Base-by-base conservation (phyloP, 2,329 filamentous ascomycete genomes). In the Pseudogymnoascus sp. region DNA sequence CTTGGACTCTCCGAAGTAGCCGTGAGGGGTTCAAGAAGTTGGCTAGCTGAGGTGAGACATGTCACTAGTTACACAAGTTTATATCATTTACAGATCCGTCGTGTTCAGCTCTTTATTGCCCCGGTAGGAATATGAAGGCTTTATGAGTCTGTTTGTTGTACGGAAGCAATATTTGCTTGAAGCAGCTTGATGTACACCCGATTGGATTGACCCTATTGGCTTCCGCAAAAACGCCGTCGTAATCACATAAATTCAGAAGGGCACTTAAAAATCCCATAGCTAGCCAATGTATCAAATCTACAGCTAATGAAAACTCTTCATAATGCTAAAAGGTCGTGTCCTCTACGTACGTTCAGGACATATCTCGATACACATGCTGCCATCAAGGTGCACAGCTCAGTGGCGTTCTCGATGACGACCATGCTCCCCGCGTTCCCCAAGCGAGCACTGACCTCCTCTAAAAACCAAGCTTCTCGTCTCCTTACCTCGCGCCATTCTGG, bases 21-120 rank as follows among this genome's bases (percentile, higher is more conserved):
- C 50, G 29, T 33, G 50, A 56, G 50, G 50, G 50, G 50, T 33
- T 33, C 2, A 7, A 56, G 23, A 29, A 6, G 38, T 10, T 53
- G 46, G 46, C 26, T 17, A 53, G 50, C 50, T 56, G 50, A 33
- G n/a, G 50, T 56, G 26, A 56, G 50, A 56, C 50, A 56, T n/a
- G n/a, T 33, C 17, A 33, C 5, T 7, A 19, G 26, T 56, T 13
- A 33, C 50, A 56, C 50, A 13, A 19, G 33, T 13, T 56, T 33
- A 56, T 56, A 56, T 19, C 29, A 56, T 33, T 10, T 19, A 33
- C 29, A 33, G 15, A 56, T 56, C 17, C n/a, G 29, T 56, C 50
- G 6, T 56, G 19, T 10, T 13, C n/a, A 17, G 7, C n/a, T 31
- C 26, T 56, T 33, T 33, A 56, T 56, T 56, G 13, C n/a, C 19